phyloP scores from a whole-genome alignment of 2,329 filamentous ascomycete species.

The Furcasterigmium furcatum region DNA sequence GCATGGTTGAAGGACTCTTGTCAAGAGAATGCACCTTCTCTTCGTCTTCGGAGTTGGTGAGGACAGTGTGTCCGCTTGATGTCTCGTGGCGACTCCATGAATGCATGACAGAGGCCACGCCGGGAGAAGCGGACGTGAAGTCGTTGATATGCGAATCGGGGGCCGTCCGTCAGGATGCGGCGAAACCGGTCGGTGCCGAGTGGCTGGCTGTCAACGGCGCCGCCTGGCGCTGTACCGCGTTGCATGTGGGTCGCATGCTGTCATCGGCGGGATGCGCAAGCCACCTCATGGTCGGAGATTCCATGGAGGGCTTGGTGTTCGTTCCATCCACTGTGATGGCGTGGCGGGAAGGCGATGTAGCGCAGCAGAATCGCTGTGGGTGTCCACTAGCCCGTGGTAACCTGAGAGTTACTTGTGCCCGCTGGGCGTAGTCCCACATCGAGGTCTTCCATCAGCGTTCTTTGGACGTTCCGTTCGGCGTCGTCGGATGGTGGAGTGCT shows the following conservation, averaged over 20 bases:
- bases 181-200: neutral
- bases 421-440: no score
- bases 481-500: no score
- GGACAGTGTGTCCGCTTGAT: conserved; percentile 1
- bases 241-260: neutral
- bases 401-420: no score
- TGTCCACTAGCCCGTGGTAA: no score
- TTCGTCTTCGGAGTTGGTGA: conserved; percentile 9
- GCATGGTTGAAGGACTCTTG: conserved; percentile 31
- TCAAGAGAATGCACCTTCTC: neutral
- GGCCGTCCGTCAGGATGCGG: neutral
- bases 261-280: neutral
- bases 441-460: no score
- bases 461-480: no score
- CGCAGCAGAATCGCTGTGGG: no score
- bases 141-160: neutral
- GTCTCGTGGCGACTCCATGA: conserved; percentile 10
- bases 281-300: no score
- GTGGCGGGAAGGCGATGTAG: no score
- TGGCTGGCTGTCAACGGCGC: neutral
- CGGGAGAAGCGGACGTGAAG: neutral
- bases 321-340: no score
- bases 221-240: neutral
- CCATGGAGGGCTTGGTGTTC: no score
- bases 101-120: conserved; percentile 1